phyloP scores from a whole-genome alignment of 495 filamentous ascomycete species.

The Jackrogersella multiformis region DNA sequence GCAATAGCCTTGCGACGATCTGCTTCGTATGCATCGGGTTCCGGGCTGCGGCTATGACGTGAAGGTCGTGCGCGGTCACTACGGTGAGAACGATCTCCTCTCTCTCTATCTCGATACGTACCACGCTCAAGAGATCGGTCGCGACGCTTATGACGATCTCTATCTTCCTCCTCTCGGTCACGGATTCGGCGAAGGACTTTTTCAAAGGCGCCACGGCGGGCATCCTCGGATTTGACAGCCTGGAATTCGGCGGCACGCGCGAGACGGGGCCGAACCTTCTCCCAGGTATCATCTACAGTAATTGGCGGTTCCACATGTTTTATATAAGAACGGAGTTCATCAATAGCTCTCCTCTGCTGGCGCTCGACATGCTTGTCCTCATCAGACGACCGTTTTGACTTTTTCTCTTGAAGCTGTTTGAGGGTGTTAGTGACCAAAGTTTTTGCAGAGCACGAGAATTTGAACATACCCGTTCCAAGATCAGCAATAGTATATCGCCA shows the following conservation, averaged over 20 bases:
- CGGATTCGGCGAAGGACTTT: slow-evolving; percentile 89
- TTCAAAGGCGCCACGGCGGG: slow-evolving; percentile 85
- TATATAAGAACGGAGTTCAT: slow-evolving; percentile 85
- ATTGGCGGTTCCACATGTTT: slow-evolving; percentile 93
- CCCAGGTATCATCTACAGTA: slow-evolving; percentile 79
- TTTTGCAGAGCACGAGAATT: background rate
- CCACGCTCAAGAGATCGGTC: slow-evolving; percentile 71
- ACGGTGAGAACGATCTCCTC: slow-evolving; percentile 70
- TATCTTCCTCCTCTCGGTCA: slow-evolving; percentile 92
- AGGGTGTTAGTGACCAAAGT: slow-evolving; percentile 31
- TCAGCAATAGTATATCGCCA: slow-evolving; percentile 73
- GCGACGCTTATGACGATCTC: slow-evolving; percentile 71
- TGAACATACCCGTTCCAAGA: slow-evolving; percentile 75
- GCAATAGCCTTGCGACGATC: slow-evolving; percentile 87
- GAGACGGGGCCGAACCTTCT: slow-evolving; percentile 79
- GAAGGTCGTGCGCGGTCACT: slow-evolving; percentile 60
- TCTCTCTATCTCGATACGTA: slow-evolving; percentile 65
- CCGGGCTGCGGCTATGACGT: slow-evolving; percentile 77
- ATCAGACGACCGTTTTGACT: slow-evolving; percentile 71
- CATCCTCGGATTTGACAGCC: slow-evolving; percentile 80
- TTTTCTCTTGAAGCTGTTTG: slow-evolving; percentile 76
- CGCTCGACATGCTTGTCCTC: slow-evolving; percentile 89
- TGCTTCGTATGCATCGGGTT: slow-evolving; percentile 87
- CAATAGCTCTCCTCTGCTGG: slow-evolving; percentile 83
- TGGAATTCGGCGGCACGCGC: slow-evolving; percentile 84